A percentile compares a stretch with the other conserved stretches of the same genome.
Evolutionary conservation across 306 rosid genomes (phyloP).

Genomic region (Quercus suber): DNA sequence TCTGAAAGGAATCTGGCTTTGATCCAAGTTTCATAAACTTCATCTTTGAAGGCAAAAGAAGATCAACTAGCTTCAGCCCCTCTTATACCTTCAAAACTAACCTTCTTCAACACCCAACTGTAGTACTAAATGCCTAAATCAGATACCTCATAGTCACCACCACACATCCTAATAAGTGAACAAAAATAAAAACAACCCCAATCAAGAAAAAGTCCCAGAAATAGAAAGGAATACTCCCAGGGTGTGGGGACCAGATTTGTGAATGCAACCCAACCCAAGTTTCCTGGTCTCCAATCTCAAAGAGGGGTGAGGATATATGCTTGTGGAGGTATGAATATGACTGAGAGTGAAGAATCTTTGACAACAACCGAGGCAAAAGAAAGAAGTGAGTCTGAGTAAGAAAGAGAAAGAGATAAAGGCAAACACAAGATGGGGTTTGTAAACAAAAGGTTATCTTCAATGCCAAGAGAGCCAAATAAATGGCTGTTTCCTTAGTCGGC

Average conservation of each 20-base stretch:
- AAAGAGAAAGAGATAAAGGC: too few relatives aligned
- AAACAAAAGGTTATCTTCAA: constrained; percentile 69
- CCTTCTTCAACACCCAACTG: constrained; percentile 36
- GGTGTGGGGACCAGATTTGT: neutral
- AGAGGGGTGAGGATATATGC: too few relatives aligned
- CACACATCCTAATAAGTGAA: constrained; percentile 22
- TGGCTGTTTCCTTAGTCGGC: neutral
- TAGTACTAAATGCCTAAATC: constrained; percentile 22
- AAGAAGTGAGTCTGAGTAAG: too few relatives aligned
- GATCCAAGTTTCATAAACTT: constrained; percentile 99
- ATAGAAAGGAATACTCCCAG: constrained; percentile 25
- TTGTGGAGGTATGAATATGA: too few relatives aligned
- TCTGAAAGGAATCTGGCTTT: constrained; percentile 85
- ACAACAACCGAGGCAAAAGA: too few relatives aligned
- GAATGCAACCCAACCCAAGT: too few relatives aligned
- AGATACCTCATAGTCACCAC: constrained; percentile 24
- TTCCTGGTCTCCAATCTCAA: too few relatives aligned
- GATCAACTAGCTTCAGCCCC: constrained; percentile 37
- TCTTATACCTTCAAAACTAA: constrained; percentile 5
- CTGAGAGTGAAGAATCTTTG: too few relatives aligned
- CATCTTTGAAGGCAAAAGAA: constrained; percentile 52
- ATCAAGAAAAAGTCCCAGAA: constrained; percentile 20
- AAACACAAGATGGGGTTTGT: constrained; percentile 13
- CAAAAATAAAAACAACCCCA: constrained; percentile 13
- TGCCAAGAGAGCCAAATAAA: constrained; percentile 72